Evolutionary conservation across 306 rosid genomes (phyloP), one percentile per base, ranked within the genome.

Genomic region (Prunus fruticosa): DNA sequence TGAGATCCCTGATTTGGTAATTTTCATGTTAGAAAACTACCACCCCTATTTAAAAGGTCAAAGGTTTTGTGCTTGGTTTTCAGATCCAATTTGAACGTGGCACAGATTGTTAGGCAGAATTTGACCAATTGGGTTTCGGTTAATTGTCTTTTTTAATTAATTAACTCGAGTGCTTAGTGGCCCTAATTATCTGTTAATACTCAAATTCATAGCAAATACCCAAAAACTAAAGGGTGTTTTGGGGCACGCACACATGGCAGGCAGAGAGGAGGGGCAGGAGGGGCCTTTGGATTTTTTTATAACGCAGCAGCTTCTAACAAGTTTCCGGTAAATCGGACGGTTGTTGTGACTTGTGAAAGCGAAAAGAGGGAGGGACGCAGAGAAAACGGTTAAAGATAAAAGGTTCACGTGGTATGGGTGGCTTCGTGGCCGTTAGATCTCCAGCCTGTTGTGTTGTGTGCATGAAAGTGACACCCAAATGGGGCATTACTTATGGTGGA

Each of bases 331-430:
- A 60, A 51, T 20, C 58, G 70, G 67, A 53, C 52, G 75, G 76
- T 32, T n/a, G 57, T 62, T 38, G 74, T 20, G 78, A 38, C 41
- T 34, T 34, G 41, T 34, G 41, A 83, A 73, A 72, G 81, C 68
- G 71, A 77, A 74, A 66, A 68, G 2, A 67, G 71, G 66, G 2
- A 67, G 71, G 66, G 69, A 25, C 56, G 38, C 11, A 12, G 12
- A 34, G 60, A 3, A 11, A 49, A 76, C 84, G 52, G 81, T 79
- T 74, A n/a, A 32, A 69, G 79, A 28, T 57, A 32, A 61, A 28
- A 27, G 56, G 65, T 78, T 81, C 85, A 81, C 81, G 81, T 50
- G 81, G 57, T 58, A 46, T 7, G 63, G 27, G 76, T 58, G 77
- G 56, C 22, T 16, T 77, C 41, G 19, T 15, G 70, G 75, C 75